Conservation (phyloP, 169 alveolate genomes). For the Plasmodium coatneyi region DNA sequence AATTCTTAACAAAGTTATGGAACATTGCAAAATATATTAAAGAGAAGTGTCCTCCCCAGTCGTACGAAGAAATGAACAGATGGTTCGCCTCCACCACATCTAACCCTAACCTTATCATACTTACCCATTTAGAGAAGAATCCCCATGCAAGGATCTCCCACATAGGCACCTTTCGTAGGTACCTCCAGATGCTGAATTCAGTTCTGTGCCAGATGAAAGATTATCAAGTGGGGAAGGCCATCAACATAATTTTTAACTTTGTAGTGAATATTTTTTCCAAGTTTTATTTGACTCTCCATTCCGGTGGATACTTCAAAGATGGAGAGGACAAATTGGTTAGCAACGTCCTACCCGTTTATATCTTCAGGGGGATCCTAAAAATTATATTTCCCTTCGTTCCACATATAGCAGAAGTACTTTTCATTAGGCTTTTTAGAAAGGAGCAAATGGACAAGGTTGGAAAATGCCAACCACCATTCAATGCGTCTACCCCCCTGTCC, state of each 20-base stretch:
- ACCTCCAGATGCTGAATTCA: not conserved
- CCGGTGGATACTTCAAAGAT: not conserved
- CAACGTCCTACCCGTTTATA: not conserved
- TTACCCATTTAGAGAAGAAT: not conserved
- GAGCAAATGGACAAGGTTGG: not conserved
- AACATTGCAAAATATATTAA: conserved; percentile 23
- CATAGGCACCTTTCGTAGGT: conserved; percentile 3
- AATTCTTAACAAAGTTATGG: conserved; percentile 43
- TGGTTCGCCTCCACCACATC: not conserved
- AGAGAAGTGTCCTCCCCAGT: conserved; percentile 4
- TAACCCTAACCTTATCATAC: not conserved
- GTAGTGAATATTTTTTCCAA: conserved; percentile 26
- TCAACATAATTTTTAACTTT: not conserved
- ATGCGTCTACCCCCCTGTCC: not conserved
- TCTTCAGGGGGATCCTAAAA: conserved; percentile 37
- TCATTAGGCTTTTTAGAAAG: not conserved
- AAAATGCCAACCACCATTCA: no score
- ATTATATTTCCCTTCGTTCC: conserved; percentile 36
- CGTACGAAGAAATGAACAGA: not conserved
- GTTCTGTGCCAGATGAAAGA: not conserved
- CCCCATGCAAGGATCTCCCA: not conserved
- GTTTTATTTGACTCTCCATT: conserved; percentile 28
- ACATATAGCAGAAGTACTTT: conserved; percentile 40
- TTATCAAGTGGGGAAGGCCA: not conserved
- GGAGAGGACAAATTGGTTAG: not conserved